Evolutionary conservation across 768 basidiomycete genomes (phyloP), one percentile per base, ranked within the genome.

Genomic region (Rhodotorula paludigena): DNA sequence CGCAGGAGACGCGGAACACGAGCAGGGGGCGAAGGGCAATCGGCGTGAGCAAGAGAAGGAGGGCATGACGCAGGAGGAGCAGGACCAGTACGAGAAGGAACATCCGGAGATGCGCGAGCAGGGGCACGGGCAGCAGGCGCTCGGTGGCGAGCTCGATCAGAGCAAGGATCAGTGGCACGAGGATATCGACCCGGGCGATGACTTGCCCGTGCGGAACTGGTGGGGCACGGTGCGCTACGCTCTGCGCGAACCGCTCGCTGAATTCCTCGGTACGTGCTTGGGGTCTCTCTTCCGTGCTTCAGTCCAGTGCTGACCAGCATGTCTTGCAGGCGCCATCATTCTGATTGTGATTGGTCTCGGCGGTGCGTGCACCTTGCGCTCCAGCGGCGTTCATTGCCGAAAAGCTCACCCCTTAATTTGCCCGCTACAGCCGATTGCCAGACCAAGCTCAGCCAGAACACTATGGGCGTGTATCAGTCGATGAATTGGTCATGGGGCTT

Each of bases 211-310:
- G 14, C 51, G 69, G 6, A 71, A 71, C 49, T 30, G 14, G 23
- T 71, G 69, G 69, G 69, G 69, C 2, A 63, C 62, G 23, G 12
- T 66, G 1, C 61, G 69, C 7, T 71, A 60, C 36, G 69, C 56
- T 4, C 44, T 71, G 33, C 47, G 69, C 1, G 69, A 71, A 48
- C 69, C 69, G 14, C 42, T 71, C 32, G 69, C 69, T 30, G 69
- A 71, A 38, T 71, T 71, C 38, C 54, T 71, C 3, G 69, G 54
- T 55, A n/a, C 23, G 54, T 39, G 42, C 12, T 53, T 32, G 2
- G 39, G 38, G 23, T 2, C 9, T 28, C n/a, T 28, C 2, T 4
- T 3, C 28, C 55, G 2, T 56, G 3, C 14, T 15, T 9, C 11
- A 25, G 4, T 8, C 36, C 12, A 3, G 8, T 15, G 21, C 53